Base-by-base conservation (phyloP, 305 asterid genomes). In the Fraxinus sp. region DNA sequence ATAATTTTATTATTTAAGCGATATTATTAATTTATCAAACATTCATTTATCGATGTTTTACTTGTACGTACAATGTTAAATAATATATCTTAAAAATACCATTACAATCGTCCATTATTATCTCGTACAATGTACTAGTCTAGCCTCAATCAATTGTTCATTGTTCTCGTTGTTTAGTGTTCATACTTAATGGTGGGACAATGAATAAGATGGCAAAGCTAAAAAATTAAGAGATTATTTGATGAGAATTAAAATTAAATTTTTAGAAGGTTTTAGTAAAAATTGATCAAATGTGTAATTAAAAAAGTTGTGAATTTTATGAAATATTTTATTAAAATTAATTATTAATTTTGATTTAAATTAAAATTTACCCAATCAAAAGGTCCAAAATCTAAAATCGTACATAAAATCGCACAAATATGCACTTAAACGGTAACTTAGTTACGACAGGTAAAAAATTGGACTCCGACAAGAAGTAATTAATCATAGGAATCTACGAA, bases 401-500 rank as follows among this genome's bases (percentile, higher is more conserved):
- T 43, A 43, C 55, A 11, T 26, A 26, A 26, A 26, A 26, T 26
- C 28, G 28, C 28, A 26, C 28, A 26, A 43, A 43, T 43, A 43
- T 11, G 55, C 5, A 11, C 55, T 43, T 43, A 43, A 43, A 43
- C 11, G 52, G 52, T 43, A 43, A 10, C 4, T 41, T 9, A 1
- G 46, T 39, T 43, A 43, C 16, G n/a, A 13, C 57, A 46, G 18
- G 57, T 46, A 5, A n/a, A 57, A 57, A 18, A 7, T 57, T 57
- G 11, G 68, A 18, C 68, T 57, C 68, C 26, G 26, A 57, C 68
- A 18, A 5, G 5, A 18, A 18, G 26, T 18, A 1, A 4, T 57
- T 37, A 35, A 0, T 55, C 66, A 5, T 82, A 78, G 84, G 89
- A 88, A 86, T 89, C 91, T 79, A 89, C 87, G 89, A 88, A 85